Percentiles rank a stretch among this genome's conserved stretches.
phyloP scores from a whole-genome alignment of 2,329 filamentous ascomycete species.

The Sphaerulina populicola region DNA sequence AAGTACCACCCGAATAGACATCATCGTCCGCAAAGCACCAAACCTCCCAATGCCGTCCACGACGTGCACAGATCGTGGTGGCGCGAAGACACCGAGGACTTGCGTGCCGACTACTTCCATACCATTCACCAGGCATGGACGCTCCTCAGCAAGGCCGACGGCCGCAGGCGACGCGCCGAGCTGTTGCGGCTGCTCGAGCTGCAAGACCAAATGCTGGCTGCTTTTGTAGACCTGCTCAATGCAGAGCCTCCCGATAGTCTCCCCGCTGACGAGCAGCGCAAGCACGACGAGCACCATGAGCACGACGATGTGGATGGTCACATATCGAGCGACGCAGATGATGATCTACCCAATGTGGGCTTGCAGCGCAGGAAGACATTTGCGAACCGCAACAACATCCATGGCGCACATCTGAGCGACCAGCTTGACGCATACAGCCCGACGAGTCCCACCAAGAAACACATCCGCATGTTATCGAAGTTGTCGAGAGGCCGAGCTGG shows the following conservation, averaged over 20 bases:
- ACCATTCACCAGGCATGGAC: slow-evolving; percentile 29
- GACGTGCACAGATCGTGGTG: slow-evolving; percentile 4
- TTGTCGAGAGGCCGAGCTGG: slow-evolving; percentile 12
- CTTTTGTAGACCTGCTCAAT: slow-evolving; percentile 24
- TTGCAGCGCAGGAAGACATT: slow-evolving; percentile 22
- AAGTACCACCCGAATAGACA: slow-evolving; percentile 58
- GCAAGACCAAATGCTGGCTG: slow-evolving; percentile 23
- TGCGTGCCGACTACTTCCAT: slow-evolving; percentile 25
- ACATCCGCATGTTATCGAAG: slow-evolving; percentile 9
- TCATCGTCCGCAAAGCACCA: slow-evolving; percentile 35
- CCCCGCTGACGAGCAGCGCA: slow-evolving; percentile 3
- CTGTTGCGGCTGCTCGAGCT: slow-evolving; percentile 27
- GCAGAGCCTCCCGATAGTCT: slow-evolving; percentile 11
- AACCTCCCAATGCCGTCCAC: neutral
- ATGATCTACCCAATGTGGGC: slow-evolving; percentile 27
- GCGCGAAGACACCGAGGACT: slow-evolving; percentile 36
- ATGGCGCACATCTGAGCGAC: slow-evolving; percentile 14
- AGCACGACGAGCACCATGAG: slow-evolving; percentile 12
- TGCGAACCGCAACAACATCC: slow-evolving; percentile 16
- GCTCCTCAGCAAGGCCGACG: slow-evolving; percentile 24
- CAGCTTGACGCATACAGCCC: slow-evolving; percentile 11
- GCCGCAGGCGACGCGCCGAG: slow-evolving; percentile 26
- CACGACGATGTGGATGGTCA: slow-evolving; percentile 23
- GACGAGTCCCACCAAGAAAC: slow-evolving; percentile 19
- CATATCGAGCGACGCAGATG: slow-evolving; percentile 31